These are phyloP conservation scores for Candida maesae DNA, from an alignment of 805 yeast genomes.

Conservation along the genomic window DNA sequence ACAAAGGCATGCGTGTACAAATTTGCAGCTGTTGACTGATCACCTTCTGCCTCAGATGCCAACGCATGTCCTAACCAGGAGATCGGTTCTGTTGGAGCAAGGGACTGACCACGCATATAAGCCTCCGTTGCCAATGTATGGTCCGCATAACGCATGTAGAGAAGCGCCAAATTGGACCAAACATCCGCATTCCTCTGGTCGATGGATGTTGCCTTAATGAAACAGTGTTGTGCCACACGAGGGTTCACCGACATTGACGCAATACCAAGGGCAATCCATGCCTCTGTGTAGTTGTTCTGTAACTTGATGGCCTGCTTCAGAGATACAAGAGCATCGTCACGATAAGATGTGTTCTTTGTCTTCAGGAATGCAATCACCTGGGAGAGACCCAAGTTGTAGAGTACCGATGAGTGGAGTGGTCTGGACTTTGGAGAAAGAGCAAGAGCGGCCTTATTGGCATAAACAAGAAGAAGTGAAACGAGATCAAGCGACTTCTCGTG, in stretches of 20 bases:
- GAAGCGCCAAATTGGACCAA: conserved; percentile 81
- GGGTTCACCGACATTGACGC: conserved; percentile 64
- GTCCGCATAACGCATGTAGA: conserved; percentile 70
- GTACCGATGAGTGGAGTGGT: conserved; percentile 48
- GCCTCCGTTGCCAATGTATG: conserved; percentile 68
- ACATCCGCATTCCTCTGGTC: conserved; percentile 62
- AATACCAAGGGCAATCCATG: conserved; percentile 83
- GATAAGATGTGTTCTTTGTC: conserved; percentile 28
- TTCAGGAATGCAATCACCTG: conserved; percentile 45
- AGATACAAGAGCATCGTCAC: conserved; percentile 50
- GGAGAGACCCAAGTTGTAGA: conserved; percentile 71
- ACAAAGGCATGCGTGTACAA: conserved; percentile 76
- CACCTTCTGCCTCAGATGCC: conserved; percentile 47
- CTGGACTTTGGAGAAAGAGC: conserved; percentile 38
- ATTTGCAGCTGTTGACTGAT: conserved; percentile 45
- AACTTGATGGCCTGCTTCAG: conserved; percentile 66
- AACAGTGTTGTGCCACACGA: conserved; percentile 86
- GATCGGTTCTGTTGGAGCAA: conserved; percentile 68
- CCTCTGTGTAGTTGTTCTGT: conserved; percentile 65
- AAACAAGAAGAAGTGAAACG: conserved; percentile 38
- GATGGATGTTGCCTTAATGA: conserved; percentile 72
- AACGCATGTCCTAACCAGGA: conserved; percentile 91
- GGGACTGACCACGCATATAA: conserved; percentile 67
- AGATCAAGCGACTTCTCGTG: conserved; percentile 31
- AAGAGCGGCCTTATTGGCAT: conserved; percentile 46